Evolutionary conservation across 495 filamentous ascomycete species (phyloP), one percentile per base, ranked within the genome.

Genomic region (Podospora didyma): DNA sequence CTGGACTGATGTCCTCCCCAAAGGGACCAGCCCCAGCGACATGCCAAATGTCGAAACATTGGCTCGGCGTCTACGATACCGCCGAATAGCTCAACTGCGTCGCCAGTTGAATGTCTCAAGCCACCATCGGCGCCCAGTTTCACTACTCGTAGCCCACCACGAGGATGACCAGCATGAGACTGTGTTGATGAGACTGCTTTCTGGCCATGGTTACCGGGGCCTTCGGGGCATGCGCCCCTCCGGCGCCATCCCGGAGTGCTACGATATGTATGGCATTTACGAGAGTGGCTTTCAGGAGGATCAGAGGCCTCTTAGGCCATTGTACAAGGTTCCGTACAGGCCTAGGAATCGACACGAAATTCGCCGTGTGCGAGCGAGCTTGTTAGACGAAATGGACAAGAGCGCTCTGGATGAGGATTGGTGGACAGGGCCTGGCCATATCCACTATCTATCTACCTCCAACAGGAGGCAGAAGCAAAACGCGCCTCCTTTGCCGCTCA

Each of bases 91-190:
- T 4, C 58, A 46, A n/a, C 79, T 78, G 14, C 93, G 89, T 65
- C 64, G 64, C 19, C 62, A 73, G 1, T 41, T 67, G 6, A 50
- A 66, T 0, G 79, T 88, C 23, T 9, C 26, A 4, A 31, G 4
- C 9, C 26, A 31, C 26, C 3, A 31, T 9, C 26, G 3, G 26
- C 39, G 39, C n/a, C 39, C 39, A 42, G 64, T 69, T 21, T 75
- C 81, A 2, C 59, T 96, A 2, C 71, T 96, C 2, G 70, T 90
- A 34, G 93, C 86, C 7, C 93, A 98, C 67, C 93, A 97, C 69
- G 75, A 80, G 58, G 88, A 92, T 65, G 92, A 97, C 66, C 85
- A 88, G 61, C 89, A 89, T 37, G 94, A 98, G 70, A 96, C 93
- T 0, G 79, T 95, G 3, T 66, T 98, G 42, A 85, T 88, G 83